Evolutionary conservation across 225 moss, liverwort and hornwort genomes (phyloP), one percentile per base, ranked within the genome.

Genomic region (Pleurozium schreberi): DNA sequence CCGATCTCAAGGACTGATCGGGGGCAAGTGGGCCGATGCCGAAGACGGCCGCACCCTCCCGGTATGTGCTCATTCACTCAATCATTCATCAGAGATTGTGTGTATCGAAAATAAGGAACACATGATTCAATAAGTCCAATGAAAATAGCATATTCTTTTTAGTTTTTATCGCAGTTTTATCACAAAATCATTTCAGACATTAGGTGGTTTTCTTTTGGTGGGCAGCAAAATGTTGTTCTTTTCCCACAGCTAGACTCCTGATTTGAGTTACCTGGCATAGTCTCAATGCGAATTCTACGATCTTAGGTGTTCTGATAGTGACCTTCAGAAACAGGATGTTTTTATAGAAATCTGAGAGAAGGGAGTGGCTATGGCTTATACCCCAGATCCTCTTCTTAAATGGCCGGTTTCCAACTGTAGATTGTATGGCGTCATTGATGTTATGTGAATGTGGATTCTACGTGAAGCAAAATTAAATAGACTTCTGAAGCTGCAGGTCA

Each of bases 1-100:
- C 74, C 91, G 92, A 80, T 96, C 96, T 22, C 95, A 93, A 87
- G 97, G 89, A 38, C 87, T 97, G 66, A 96, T 97, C 47, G 96
- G 96, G 45, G 92, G 87, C 89, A 92, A 95, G 76, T 97, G 96
- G 97, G 55, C 65, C 52, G 96, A 94, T 88, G 93, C 97, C 42
- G 87, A 95, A 68, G 96, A 95, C 90, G 96, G 93, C 75, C 93
- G 87, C 78, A 94, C 92, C 82, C 87, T 93, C 79, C 91, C 88
- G 60, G 94, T 94, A 92, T 80, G 92, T 89, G 75, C 67, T 43
- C 6, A 42, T 50, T 83, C 87, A 78, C 63, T 70, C 90, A 18
- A 75, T 49, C 86, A 71, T 69, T 81, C 14, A 67, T 74, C 53
- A 62, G 79, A 65, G 66, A 71, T 33, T 68, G 9, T 78, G 43